Percentiles rank a stretch among this genome's conserved stretches.
Evolutionary conservation across 345 rosid genomes (phyloP).

Genomic region (Pugionium cornutum): DNA sequence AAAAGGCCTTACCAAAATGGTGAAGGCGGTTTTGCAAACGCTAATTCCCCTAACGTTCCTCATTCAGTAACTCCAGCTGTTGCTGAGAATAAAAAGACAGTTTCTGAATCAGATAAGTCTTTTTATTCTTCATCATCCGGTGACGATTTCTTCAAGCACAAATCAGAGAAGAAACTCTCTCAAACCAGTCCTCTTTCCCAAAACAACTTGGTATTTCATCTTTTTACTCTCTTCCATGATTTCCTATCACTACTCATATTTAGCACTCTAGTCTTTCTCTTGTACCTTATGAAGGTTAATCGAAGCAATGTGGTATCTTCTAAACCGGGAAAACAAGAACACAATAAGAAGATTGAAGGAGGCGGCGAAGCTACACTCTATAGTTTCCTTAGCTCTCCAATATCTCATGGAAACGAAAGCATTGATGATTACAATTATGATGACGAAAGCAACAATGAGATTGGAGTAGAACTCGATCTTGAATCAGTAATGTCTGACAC

Average conservation of each 20-base stretch:
- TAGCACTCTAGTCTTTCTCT: not conserved
- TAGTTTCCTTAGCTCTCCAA: slow-evolving; percentile 26
- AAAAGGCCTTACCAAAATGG: slow-evolving; percentile 31
- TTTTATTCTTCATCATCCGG: slow-evolving; percentile 48
- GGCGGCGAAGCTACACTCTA: slow-evolving; percentile 8
- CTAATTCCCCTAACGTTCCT: slow-evolving; percentile 36
- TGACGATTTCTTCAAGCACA: slow-evolving; percentile 48
- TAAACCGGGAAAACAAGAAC: slow-evolving; percentile 30
- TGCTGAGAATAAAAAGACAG: slow-evolving; percentile 42
- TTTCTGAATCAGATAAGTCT: slow-evolving; percentile 35
- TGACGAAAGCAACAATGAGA: slow-evolving; percentile 25
- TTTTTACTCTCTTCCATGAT: not conserved
- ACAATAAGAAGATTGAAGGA: slow-evolving; percentile 6
- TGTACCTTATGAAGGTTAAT: slow-evolving; percentile 20
- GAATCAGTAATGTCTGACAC: slow-evolving; percentile 65
- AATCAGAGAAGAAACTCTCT: slow-evolving; percentile 40
- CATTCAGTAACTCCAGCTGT: slow-evolving; percentile 41
- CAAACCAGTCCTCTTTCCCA: slow-evolving; percentile 26
- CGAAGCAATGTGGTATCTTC: slow-evolving; percentile 13
- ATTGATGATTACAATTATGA: slow-evolving; percentile 28
- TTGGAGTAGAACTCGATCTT: slow-evolving; percentile 44
- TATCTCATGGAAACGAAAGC: slow-evolving; percentile 19
- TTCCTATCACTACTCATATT: not conserved
- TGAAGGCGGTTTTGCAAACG: slow-evolving; percentile 29
- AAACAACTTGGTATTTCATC: slow-evolving; percentile 29